phyloP scores from a whole-genome alignment of 306 rosid species.

The Carpinus viminea region DNA sequence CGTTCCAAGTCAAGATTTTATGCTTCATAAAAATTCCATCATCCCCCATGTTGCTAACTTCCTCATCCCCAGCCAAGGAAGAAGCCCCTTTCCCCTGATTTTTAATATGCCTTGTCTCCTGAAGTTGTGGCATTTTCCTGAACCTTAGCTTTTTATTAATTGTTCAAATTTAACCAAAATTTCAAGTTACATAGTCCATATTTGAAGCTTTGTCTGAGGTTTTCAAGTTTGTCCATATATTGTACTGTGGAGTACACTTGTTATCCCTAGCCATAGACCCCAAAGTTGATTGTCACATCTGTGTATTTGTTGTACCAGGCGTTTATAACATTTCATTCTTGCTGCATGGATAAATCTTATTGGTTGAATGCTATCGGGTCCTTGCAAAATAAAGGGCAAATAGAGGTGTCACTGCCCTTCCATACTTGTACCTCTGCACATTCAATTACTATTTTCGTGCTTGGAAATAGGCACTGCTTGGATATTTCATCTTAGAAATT shows the following conservation, averaged over 20 bases:
- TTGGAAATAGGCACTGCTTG: background rate
- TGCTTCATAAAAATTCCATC: too few relatives aligned
- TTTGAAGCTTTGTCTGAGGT: background rate
- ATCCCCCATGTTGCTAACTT: too few relatives aligned
- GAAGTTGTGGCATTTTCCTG: background rate
- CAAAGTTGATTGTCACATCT: background rate
- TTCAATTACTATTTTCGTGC: too few relatives aligned
- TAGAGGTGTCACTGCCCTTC: background rate
- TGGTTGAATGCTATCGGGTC: background rate
- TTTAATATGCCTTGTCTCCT: background rate
- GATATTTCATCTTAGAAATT: background rate
- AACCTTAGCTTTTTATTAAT: background rate
- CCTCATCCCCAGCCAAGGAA: too few relatives aligned
- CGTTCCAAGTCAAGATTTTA: too few relatives aligned
- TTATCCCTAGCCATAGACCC: background rate
- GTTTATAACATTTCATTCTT: background rate
- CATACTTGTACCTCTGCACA: background rate
- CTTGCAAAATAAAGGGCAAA: background rate
- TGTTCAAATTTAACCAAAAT: background rate
- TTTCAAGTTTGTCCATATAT: background rate
- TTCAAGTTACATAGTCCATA: background rate
- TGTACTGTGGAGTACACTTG: background rate
- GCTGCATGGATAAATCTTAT: background rate
- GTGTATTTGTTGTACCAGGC: background rate
- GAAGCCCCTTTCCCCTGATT: too few relatives aligned